These are phyloP conservation scores for Oldenlandia corymbosa DNA, from an alignment of 257 asterid genomes.

Conservation along the genomic window DNA sequence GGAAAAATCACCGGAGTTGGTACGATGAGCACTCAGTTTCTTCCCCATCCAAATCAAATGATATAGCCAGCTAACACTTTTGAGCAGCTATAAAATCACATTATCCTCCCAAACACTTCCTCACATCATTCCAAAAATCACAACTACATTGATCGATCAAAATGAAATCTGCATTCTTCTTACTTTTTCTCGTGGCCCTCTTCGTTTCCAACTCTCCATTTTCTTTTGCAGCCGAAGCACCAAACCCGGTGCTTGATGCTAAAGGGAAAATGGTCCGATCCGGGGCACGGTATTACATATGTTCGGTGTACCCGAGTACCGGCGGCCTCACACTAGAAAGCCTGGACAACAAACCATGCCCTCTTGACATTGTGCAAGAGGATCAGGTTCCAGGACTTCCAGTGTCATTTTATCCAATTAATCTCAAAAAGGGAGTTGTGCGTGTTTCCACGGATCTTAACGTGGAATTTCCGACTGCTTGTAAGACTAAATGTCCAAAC, in stretches of 20 bases:
- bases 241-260: not conserved
- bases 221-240: not conserved
- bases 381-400: not conserved
- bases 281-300: not conserved
- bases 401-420: not conserved
- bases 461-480: not conserved
- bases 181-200: not conserved
- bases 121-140: not conserved
- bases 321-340: not conserved
- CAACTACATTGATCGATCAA: not conserved
- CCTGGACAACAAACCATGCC: slow-evolving; percentile 1
- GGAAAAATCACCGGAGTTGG: no score
- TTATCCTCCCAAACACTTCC: not conserved
- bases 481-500: not conserved
- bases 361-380: slow-evolving; percentile 1
- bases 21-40: no score
- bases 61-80: no score
- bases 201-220: not conserved
- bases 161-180: not conserved
- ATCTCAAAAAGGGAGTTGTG: not conserved
- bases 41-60: no score
- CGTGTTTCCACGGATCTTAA: slow-evolving; percentile 10
- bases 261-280: not conserved
- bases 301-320: not conserved
- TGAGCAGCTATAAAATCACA: not conserved